Evolutionary conservation across 495 filamentous ascomycete species (phyloP), one percentile per base, ranked within the genome.

Genomic region (Penicillium macrosclerotiorum): DNA sequence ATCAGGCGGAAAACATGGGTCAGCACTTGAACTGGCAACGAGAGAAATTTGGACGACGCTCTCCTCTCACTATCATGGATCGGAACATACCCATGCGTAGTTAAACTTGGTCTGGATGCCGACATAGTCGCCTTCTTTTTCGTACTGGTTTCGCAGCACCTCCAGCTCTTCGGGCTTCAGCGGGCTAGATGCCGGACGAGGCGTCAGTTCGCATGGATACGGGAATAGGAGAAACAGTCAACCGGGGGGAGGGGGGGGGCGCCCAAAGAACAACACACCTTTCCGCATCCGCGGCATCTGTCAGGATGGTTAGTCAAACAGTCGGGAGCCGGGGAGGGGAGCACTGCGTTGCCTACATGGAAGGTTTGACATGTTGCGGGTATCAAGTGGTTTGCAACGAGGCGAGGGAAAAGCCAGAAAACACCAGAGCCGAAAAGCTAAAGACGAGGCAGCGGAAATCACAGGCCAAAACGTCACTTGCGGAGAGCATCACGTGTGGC

Each of bases 41-140:
- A 7, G 25, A n/a, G 17, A 14, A 18, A 17, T 19, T 16, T 20
- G 18, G 17, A 9, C 17, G 8, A 2, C 23, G 35, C 29, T 5
- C 23, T 25, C 24, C 9, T 9, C 11, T 1, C 32, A 8, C 3
- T 8, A 5, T n/a, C n/a, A 9, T 23, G 2, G 17, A 13, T 14
- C 24, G 16, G 18, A 20, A 31, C 76, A 31, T 74, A 94, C 90
- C 93, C 93, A 98, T 59, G 94, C 92, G 65, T 89, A 97, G 81
- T 98, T 98, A 81, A 98, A 98, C 66, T 96, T 97, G 34, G 93
- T 98, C 67, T 98, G 93, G 20, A 98, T 82, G 34, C 91, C 90
- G 12, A 96, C 94, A 69, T 92, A 95, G 55, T 90, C 85, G 46
- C 92, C 93, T 67, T 98, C 93, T 67, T 92, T 91, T 62, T 96